Evolutionary conservation across 2,329 filamentous ascomycete species (phyloP), one percentile per base, ranked within the genome.

Genomic region (Pleoardoris graminearum): DNA sequence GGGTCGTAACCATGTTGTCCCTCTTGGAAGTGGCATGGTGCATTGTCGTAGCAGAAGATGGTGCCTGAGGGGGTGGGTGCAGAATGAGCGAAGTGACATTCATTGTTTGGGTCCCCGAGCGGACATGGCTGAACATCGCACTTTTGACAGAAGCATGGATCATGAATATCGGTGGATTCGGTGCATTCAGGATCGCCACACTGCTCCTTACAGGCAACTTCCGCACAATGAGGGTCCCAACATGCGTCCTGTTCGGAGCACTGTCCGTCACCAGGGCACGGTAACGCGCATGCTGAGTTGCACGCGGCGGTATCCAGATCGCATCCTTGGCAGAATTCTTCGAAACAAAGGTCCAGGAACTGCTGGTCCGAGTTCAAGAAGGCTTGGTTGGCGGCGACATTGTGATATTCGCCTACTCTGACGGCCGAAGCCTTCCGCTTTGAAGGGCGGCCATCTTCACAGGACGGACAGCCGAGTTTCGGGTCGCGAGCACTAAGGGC

Each of bases 151-250:
- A 66, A 68, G 61, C 72, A 74, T 25, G 67, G 59, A 29, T 65
- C 51, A 30, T 67, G 61, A 8, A 67, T 64, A 52, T 58, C 70
- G 14, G 68, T 57, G 23, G 57, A 29, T 47, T 73, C 70, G 22
- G 64, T 68, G 49, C 72, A 74, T 21, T 71, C 66, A 7, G 67
- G 66, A 32, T 73, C 69, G 32, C 65, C 60, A 57, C 71, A 74
- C 17, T 63, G 53, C 35, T 72, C 68, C 32, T 59, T 42, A 46
- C 69, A 74, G 21, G 65, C 54, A n/a, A 52, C 51, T 16, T 66
- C 55, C 11, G 68, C 63, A 51, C 67, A 75, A 47, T 70, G 62
- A 23, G 73, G 72, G 51, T 75, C 71, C 49, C 62, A 72, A 57
- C 73, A 75, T 22, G 62, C 60, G 43, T 71, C 68, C 16, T 67